phyloP scores from a whole-genome alignment of 169 alveolate genomes.

The Theileria sp. region DNA sequence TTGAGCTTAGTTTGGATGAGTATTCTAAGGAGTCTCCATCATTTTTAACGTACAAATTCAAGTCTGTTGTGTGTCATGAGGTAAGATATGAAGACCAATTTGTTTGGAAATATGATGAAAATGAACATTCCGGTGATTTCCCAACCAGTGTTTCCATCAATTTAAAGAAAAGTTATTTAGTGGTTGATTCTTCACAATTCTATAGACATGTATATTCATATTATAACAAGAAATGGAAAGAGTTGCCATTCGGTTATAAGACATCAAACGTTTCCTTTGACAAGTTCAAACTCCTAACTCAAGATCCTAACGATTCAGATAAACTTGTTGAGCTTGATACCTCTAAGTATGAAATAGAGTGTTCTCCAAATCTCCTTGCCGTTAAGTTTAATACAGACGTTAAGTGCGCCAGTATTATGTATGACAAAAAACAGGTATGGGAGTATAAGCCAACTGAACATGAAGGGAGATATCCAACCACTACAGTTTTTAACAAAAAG shows the following conservation, averaged over 20 bases:
- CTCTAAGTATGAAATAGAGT: background rate
- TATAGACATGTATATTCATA: background rate
- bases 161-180: background rate
- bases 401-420: background rate
- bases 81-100: background rate
- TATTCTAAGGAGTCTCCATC: background rate
- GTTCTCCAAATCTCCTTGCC: background rate
- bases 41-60: background rate
- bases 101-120: background rate
- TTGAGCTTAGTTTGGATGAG: no score
- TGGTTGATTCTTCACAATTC: background rate
- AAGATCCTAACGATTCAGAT: background rate
- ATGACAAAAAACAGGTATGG: background rate
- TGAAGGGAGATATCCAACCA: background rate
- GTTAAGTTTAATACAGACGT: background rate
- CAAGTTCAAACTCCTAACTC: background rate
- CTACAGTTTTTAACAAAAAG: background rate
- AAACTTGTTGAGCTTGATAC: background rate
- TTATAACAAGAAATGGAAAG: background rate
- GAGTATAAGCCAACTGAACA: background rate
- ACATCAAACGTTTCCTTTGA: background rate
- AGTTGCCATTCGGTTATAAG: conserved; percentile 1
- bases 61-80: background rate
- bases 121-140: background rate
- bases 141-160: background rate